A percentile compares a stretch with the other conserved stretches of the same genome.
Evolutionary conservation across 495 filamentous ascomycete genomes (phyloP).

Genomic region (Penicillium odoratum): DNA sequence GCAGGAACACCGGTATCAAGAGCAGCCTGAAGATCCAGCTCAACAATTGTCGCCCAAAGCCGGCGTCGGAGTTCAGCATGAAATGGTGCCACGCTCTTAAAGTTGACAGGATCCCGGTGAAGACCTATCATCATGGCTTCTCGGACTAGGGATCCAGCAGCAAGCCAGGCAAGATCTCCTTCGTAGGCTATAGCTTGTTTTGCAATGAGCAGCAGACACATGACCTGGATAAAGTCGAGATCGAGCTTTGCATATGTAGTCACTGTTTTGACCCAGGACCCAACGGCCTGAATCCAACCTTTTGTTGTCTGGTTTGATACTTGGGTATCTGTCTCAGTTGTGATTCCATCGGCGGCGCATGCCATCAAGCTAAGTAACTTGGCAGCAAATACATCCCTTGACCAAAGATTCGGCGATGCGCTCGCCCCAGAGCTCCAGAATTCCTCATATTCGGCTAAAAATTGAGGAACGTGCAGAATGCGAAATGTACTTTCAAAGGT

Average conservation of each 20-base stretch:
- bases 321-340: background rate
- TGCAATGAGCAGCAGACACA: conserved; percentile 12
- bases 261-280: conserved; percentile 7
- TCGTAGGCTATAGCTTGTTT: conserved; percentile 10
- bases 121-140: conserved; percentile 17
- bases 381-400: conserved; percentile 1
- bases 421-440: background rate
- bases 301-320: background rate
- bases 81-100: background rate
- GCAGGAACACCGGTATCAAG: conserved; percentile 3
- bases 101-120: conserved; percentile 9
- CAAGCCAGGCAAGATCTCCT: conserved; percentile 9
- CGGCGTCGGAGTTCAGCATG: conserved; percentile 6
- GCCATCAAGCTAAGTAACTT: background rate
- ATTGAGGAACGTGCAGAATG: conserved; percentile 1
- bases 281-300: conserved; percentile 3
- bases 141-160: conserved; percentile 9
- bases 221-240: conserved; percentile 16
- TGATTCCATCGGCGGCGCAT: background rate
- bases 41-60: conserved; percentile 9
- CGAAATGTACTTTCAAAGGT: conserved; percentile 6
- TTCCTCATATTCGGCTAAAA: background rate
- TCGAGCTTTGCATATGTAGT: conserved; percentile 10
- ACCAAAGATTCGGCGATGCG: background rate
- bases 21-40: conserved; percentile 5